Evolutionary conservation across 163 green algal species (phyloP).

Genomic region (Scenedesmus sp.): DNA sequence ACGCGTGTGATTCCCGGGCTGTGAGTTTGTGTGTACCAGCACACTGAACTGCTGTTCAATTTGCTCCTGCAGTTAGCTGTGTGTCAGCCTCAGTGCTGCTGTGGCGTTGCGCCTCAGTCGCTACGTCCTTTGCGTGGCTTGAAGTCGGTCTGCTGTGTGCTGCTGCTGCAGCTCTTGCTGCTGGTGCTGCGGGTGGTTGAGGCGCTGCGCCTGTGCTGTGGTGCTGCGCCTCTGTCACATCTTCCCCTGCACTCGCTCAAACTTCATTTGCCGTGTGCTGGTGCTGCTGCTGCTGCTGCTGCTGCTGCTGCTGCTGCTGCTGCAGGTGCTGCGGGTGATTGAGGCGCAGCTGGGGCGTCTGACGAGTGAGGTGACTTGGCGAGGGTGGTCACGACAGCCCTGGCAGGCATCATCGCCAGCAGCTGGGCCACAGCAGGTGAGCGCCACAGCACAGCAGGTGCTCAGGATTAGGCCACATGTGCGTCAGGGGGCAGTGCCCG

Average conservation of each 20-base stretch:
- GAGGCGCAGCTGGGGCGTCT: not conserved
- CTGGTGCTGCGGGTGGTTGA: not conserved
- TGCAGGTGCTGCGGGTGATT: slow-evolving; percentile 18
- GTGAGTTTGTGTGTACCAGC: too few relatives aligned
- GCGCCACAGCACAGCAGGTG: too few relatives aligned
- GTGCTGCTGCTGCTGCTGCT: not conserved
- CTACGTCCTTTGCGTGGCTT: too few relatives aligned
- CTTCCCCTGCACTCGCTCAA: too few relatives aligned
- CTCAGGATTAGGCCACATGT: not conserved
- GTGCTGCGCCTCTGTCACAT: not conserved
- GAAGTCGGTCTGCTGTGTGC: too few relatives aligned
- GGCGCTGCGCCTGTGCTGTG: not conserved
- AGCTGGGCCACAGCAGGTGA: slow-evolving; percentile 24
- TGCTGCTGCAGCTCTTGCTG: not conserved
- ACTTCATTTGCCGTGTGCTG: too few relatives aligned
- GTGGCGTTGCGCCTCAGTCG: too few relatives aligned
- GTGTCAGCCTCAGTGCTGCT: too few relatives aligned
- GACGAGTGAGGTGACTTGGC: not conserved
- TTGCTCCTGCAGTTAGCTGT: too few relatives aligned
- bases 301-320: slow-evolving; percentile 6
- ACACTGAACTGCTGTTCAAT: too few relatives aligned
- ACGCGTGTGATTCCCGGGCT: too few relatives aligned
- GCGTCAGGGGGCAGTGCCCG: too few relatives aligned
- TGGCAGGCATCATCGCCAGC: slow-evolving; percentile 5
- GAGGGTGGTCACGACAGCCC: not conserved